Base-by-base conservation (phyloP, 169 alveolate species). In the Plasmodium gaboni region DNA sequence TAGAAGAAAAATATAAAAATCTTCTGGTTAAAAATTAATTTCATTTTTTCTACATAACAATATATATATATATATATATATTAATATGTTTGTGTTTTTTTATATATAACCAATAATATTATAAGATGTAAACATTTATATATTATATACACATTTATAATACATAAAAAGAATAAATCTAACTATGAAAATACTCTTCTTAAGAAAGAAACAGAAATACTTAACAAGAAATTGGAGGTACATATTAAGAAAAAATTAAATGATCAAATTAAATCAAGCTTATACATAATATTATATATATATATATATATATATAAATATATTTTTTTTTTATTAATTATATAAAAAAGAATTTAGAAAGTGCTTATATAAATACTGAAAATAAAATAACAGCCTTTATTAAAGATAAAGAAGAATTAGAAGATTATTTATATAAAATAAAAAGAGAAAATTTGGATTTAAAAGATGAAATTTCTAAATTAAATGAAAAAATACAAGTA, bases 1-100 rank as follows among this genome's bases (percentile, higher is more conserved):
- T 88, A 48, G 88, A 72, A 53, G 91, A 88, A 51, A 80, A 80
- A 80, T 80, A 80, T 53, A 80, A 80, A 80, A 80, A 61, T 24
- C 80, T 80, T 48, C 38, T 80, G 90, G 90, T 80, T 67, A 80
- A 70, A 42, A 44, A 65, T 65, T 2, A 59, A 73, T 19, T 1
- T 60, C 13, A 59, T 57, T 19, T 55, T 17, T 10, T 71, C 17
- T 22, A 26, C 51, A 38, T 72, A 48, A 19, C 64, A 24, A 44
- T 57, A 57, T 26, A 59, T 73, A 50, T 46, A 12, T 50, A 53
- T 48, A 9, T 70, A 13, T 46, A 44, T 15, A 15, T n/a, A 53
- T 17, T 10, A 0, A 26, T 24, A 26, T 65, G 44, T 63, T 57
- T 44, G 26, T 19, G 6, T 53, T 13, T 19, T 46, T 72, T 28